These are phyloP conservation scores for Pseudogymnoascus pannorum DNA, from an alignment of 2,329 filamentous ascomycete species.

Conservation along the genomic window DNA sequence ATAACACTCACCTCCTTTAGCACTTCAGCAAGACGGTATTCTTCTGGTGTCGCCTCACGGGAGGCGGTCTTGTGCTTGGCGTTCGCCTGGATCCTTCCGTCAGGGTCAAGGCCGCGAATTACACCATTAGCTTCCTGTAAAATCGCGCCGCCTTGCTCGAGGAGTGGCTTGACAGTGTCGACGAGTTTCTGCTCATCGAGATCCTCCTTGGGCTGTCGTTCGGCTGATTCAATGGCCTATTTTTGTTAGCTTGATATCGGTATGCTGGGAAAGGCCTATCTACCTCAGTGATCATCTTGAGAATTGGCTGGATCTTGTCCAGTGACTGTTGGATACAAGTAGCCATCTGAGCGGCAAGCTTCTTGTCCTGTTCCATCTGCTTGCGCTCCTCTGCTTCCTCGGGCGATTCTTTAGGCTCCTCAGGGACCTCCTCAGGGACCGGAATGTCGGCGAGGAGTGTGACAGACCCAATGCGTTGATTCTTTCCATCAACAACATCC, in stretches of 20 bases:
- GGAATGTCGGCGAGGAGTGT: conserved; percentile 56
- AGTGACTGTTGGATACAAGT: conserved; percentile 68
- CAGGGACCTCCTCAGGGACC: conserved; percentile 33
- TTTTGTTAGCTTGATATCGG: conserved; percentile 20
- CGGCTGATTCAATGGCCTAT: conserved; percentile 69
- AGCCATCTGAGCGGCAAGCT: conserved; percentile 71
- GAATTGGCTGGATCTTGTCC: conserved; percentile 76
- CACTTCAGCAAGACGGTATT: conserved; percentile 74
- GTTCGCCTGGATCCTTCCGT: conserved; percentile 75
- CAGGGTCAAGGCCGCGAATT: conserved; percentile 81
- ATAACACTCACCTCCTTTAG: conserved; percentile 58
- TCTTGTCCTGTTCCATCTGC: conserved; percentile 57
- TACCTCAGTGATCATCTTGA: conserved; percentile 78
- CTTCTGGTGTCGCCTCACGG: conserved; percentile 72
- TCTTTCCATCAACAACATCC: conserved; percentile 63
- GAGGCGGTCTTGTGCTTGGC: conserved; percentile 74
- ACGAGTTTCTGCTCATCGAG: conserved; percentile 87
- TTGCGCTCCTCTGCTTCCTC: conserved; percentile 51
- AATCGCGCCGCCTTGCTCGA: conserved; percentile 78
- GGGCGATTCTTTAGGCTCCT: conserved; percentile 46
- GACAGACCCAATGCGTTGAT: conserved; percentile 59
- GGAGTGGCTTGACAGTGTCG: conserved; percentile 75
- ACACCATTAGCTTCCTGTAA: conserved; percentile 80
- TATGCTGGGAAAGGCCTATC: conserved; percentile 28
- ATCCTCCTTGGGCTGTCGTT: conserved; percentile 76